phyloP scores from a whole-genome alignment of 257 asterid genomes.

The Capsicum baccatum region DNA sequence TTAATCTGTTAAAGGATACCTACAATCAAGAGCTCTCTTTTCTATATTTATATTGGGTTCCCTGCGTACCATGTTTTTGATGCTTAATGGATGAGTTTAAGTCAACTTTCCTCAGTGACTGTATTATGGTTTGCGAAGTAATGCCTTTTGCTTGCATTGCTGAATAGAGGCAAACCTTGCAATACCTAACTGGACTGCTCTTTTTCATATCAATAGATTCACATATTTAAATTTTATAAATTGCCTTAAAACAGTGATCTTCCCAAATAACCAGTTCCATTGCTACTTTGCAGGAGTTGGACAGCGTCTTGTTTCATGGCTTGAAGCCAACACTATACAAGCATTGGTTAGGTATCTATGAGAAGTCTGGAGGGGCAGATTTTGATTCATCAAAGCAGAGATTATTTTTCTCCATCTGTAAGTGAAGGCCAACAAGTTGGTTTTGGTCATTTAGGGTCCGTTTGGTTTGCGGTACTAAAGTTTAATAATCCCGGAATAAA shows the following conservation, averaged over 20 bases:
- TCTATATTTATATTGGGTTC: not conserved
- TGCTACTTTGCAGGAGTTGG: constrained; percentile 56
- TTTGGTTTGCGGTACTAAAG: no score
- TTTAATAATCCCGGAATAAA: no score
- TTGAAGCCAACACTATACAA: constrained; percentile 71
- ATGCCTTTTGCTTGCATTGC: not conserved
- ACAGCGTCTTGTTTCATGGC: constrained; percentile 44
- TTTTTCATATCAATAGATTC: not conserved
- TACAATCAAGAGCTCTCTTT: constrained; percentile 16
- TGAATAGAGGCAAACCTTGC: constrained; percentile 16
- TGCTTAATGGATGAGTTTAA: not conserved
- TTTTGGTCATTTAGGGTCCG: not conserved
- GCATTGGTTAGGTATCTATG: constrained; percentile 75
- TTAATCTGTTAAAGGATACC: not conserved
- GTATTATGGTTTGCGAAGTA: not conserved
- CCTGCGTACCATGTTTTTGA: not conserved
- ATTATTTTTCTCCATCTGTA: constrained; percentile 76
- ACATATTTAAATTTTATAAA: constrained; percentile 10
- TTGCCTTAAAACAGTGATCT: constrained; percentile 13
- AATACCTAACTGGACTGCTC: not conserved
- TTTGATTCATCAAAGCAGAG: constrained; percentile 67
- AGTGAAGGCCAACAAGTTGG: constrained; percentile 41
- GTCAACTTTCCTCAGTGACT: not conserved
- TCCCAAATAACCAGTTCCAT: constrained; percentile 8
- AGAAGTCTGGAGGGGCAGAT: constrained; percentile 64